Evolutionary conservation across 805 yeast species (phyloP), one percentile per base, ranked within the genome.

Genomic region (Candida silvatica): DNA sequence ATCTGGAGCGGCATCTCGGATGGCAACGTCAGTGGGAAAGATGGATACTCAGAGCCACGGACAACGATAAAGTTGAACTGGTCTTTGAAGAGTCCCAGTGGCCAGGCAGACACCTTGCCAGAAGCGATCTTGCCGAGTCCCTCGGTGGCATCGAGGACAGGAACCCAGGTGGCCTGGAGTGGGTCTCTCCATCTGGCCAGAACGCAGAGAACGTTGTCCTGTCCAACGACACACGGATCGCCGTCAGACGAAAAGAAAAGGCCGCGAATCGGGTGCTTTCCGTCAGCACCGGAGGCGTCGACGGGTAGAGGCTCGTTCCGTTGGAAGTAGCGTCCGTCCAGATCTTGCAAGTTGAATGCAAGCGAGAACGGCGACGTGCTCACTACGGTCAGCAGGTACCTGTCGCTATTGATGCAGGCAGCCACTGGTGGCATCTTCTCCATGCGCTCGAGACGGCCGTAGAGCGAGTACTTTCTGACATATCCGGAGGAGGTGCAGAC

Each of bases 191-290:
- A 90, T 44, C 78, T 74, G 17, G 78, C 66, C 16, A 92, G 61
- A 0, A 85, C 73, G 22, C 82, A 56, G 26, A 92, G 64, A 8
- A 77, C 70, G 41, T 86, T 86, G 43, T 80, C 87, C 22, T 67
- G 63, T n/a, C 94, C 95, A 37, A 79, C 81, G 5, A 88, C 54
- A 43, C 92, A 82, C 1, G 98, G 98, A 54, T 90, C 97, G 16
- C 95, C 95, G 48, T 73, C 79, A 30, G 79, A 78, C 29, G 85
- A 80, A 64, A 90, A 92, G 50, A 92, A 87, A n/a, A 84, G 54
- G 3, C 88, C 80, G 42, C 72, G 74, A 41, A 61, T 47, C 37
- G 64, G 58, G 47, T 61, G 68, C 16, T 11, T 12, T 6, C 18
- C 18, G 9, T 17, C 24, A 20, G 14, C 17, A 6, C 32, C 27